Conservation (phyloP, 208 protist genomes). For the Leishmania guyanensis region DNA sequence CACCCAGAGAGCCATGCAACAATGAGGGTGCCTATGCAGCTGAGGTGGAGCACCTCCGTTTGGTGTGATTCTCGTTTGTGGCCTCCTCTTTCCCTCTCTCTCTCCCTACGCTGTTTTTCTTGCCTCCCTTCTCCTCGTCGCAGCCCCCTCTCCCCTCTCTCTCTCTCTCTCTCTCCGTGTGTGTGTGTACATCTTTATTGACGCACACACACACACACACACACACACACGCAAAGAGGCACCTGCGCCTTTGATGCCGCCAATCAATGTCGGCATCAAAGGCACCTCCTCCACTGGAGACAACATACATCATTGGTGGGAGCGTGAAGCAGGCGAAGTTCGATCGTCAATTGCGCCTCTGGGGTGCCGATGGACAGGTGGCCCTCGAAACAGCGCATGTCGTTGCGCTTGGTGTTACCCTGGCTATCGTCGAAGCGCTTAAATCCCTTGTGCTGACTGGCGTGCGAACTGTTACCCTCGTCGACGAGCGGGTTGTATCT, state of each 20-base stretch:
- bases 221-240: neutral
- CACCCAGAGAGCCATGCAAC: neutral
- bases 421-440: slow-evolving; percentile 90
- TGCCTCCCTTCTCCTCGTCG: too few relatives aligned
- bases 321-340: slow-evolving; percentile 67
- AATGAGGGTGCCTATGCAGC: neutral
- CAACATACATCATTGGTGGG: slow-evolving; percentile 19
- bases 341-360: slow-evolving; percentile 94
- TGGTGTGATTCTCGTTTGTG: neutral
- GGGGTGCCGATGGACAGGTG: slow-evolving; percentile 93
- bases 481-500: slow-evolving; percentile 89
- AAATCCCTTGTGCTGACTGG: slow-evolving; percentile 97
- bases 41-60: neutral
- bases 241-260: neutral
- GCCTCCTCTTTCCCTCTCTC: neutral
- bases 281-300: neutral
- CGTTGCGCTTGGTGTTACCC: slow-evolving; percentile 92
- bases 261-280: neutral
- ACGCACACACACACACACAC: neutral
- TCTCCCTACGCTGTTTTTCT: neutral
- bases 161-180: neutral
- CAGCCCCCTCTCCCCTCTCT: neutral
- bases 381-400: slow-evolving; percentile 85
- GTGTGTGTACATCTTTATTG: neutral
- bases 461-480: slow-evolving; percentile 92